Percentiles rank a stretch among this genome's conserved stretches.
Conservation (phyloP, 2,329 filamentous ascomycete species). For the Fusarium phyllophilum region DNA sequence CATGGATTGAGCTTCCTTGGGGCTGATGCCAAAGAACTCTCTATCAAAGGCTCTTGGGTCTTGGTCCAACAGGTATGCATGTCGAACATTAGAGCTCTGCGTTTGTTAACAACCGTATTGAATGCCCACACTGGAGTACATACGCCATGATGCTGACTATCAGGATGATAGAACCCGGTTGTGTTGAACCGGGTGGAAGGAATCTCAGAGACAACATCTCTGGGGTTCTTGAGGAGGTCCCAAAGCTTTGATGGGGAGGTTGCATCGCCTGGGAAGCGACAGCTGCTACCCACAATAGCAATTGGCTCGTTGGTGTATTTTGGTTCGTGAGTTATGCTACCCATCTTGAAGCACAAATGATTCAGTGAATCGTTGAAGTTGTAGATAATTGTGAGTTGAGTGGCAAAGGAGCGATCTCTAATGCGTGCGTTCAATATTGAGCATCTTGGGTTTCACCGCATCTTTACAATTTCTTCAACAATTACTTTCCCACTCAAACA, state of each 20-base stretch:
- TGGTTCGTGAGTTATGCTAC: background rate
- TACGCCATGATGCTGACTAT: background rate
- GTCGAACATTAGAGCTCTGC: background rate
- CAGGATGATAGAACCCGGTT: background rate
- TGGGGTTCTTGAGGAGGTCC: conserved; percentile 2
- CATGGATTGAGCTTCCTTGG: conserved; percentile 7
- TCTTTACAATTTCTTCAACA: background rate
- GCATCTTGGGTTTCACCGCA: background rate
- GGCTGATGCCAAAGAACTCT: conserved; percentile 9
- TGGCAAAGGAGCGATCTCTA: background rate
- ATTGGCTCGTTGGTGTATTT: conserved; percentile 7
- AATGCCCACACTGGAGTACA: background rate
- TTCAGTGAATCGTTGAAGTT: background rate
- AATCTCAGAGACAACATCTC: background rate
- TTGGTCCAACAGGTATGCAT: conserved; percentile 4
- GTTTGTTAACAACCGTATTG: background rate
- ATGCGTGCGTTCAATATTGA: background rate
- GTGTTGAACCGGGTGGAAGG: conserved; percentile 1
- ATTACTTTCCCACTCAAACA: rapidly evolving
- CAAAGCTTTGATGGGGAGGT: conserved; percentile 12
- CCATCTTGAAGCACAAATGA: background rate
- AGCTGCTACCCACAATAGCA: conserved; percentile 19
- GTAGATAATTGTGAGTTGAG: background rate
- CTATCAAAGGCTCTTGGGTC: conserved; percentile 14
- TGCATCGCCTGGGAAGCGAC: conserved; percentile 12